Conservation (phyloP, 768 basidiomycete genomes). For the Lyophyllum semitale region DNA sequence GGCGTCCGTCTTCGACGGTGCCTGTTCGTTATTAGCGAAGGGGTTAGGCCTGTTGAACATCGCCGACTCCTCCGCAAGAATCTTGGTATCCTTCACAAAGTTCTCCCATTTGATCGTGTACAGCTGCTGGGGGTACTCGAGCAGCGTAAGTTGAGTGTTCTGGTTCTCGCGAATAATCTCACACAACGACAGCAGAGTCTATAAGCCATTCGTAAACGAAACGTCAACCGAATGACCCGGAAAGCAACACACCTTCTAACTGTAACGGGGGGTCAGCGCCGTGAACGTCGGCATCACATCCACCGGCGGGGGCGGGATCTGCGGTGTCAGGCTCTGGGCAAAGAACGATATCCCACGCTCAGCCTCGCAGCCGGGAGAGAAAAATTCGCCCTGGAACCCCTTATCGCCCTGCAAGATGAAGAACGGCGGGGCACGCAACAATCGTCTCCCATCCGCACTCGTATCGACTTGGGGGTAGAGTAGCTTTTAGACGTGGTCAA, state of each 20-base stretch:
- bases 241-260: slow-evolving; percentile 74
- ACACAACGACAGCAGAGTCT: slow-evolving; percentile 93
- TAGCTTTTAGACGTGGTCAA: slow-evolving; percentile 97
- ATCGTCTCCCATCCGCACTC: slow-evolving; percentile 79
- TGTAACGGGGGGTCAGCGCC: slow-evolving; percentile 96
- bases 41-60: slow-evolving; percentile 80
- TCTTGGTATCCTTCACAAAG: slow-evolving; percentile 99
- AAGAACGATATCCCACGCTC: slow-evolving; percentile 99
- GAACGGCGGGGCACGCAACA: slow-evolving; percentile 93
- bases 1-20: slow-evolving; percentile 82
- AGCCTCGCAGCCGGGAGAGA: slow-evolving; percentile 93
- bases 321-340: slow-evolving; percentile 95
- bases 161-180: slow-evolving; percentile 99
- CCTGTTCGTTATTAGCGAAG: slow-evolving; percentile 81
- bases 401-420: slow-evolving; percentile 96
- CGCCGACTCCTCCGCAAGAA: slow-evolving; percentile 92
- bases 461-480: slow-evolving; percentile 95
- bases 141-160: slow-evolving; percentile 92
- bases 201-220: not conserved
- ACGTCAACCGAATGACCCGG: not conserved
- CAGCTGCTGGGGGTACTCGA: slow-evolving; percentile 97
- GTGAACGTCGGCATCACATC: slow-evolving; percentile 99
- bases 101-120: slow-evolving; percentile 99
- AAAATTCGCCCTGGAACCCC: slow-evolving; percentile 79
- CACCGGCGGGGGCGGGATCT: slow-evolving; percentile 91